A percentile compares a stretch with the other conserved stretches of the same genome.
These are phyloP conservation scores for Farysia itapuensis DNA, from an alignment of 1,284 basidiomycete species.

Conservation along the genomic window DNA sequence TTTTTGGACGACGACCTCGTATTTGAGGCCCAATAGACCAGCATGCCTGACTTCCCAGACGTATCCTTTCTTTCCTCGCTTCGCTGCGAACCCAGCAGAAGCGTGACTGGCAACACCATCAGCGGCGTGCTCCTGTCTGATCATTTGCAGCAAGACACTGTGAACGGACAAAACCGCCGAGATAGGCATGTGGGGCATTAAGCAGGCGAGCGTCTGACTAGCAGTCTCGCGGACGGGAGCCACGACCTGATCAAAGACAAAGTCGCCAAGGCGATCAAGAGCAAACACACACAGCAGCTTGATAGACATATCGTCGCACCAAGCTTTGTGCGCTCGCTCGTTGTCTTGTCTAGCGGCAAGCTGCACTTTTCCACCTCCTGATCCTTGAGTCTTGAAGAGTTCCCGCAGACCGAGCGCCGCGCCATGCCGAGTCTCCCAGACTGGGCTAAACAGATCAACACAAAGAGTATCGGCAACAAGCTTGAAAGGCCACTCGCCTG, in stretches of 20 bases:
- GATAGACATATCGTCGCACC: slow-evolving; percentile 85
- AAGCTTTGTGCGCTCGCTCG: slow-evolving; percentile 68
- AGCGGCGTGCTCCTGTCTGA: slow-evolving; percentile 74
- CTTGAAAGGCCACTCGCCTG: slow-evolving; percentile 85
- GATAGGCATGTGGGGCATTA: slow-evolving; percentile 79
- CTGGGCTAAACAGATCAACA: slow-evolving; percentile 77
- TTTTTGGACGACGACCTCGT: slow-evolving; percentile 88
- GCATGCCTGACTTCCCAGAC: slow-evolving; percentile 98
- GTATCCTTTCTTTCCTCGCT: slow-evolving; percentile 65
- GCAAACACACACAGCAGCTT: slow-evolving; percentile 87
- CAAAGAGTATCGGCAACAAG: slow-evolving; percentile 79
- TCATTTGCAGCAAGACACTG: slow-evolving; percentile 84
- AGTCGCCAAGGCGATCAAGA: slow-evolving; percentile 96
- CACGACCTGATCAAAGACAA: slow-evolving; percentile 93
- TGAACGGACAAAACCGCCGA: slow-evolving; percentile 79
- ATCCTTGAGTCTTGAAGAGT: slow-evolving; percentile 81
- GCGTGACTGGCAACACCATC: slow-evolving; percentile 11
- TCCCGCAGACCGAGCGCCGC: slow-evolving; percentile 89
- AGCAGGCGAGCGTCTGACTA: slow-evolving; percentile 87
- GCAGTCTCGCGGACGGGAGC: slow-evolving; percentile 96
- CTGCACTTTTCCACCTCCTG: slow-evolving; percentile 71
- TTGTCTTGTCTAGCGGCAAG: slow-evolving; percentile 28
- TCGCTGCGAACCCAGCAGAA: slow-evolving; percentile 57
- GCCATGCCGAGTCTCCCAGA: slow-evolving; percentile 94
- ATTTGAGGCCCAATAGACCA: slow-evolving; percentile 92